Evolutionary conservation across 2,329 filamentous ascomycete species (phyloP).

Genomic region (Monosporascus sp.): DNA sequence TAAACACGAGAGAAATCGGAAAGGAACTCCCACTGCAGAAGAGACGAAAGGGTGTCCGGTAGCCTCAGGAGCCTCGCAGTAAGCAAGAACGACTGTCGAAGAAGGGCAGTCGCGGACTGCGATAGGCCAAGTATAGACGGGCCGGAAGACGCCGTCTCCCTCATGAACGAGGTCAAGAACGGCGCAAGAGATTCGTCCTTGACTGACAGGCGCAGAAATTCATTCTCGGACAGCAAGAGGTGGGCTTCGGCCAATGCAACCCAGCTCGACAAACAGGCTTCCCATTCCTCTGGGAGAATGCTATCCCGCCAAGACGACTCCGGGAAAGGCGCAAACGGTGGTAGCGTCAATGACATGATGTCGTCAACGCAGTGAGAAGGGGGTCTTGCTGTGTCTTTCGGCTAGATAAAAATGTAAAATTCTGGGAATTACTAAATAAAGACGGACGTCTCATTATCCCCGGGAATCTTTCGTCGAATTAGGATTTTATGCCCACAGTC

Average conservation of each 20-base stretch:
- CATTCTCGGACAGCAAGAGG: conserved; percentile 50
- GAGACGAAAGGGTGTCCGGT: conserved; percentile 33
- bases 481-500: neutral
- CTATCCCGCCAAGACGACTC: conserved; percentile 59
- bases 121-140: conserved; percentile 29
- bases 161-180: conserved; percentile 66
- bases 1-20: conserved; percentile 64
- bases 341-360: conserved; percentile 46
- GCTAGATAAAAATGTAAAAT: no score
- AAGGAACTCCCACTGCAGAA: conserved; percentile 64
- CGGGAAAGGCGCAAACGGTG: conserved; percentile 74
- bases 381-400: no score
- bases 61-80: conserved; percentile 49
- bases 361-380: neutral
- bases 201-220: conserved; percentile 46
- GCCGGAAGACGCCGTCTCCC: conserved; percentile 43
- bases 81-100: conserved; percentile 62
- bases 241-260: conserved; percentile 60
- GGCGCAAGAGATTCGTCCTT: conserved; percentile 53
- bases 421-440: no score
- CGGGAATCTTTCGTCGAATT: no score
- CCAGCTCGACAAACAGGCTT: conserved; percentile 73
- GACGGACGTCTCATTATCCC: no score
- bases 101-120: conserved; percentile 39
- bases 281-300: conserved; percentile 69